Evolutionary conservation across 1,284 basidiomycete genomes (phyloP), one percentile per base, ranked within the genome.

Genomic region (Fomitopsis palustris): DNA sequence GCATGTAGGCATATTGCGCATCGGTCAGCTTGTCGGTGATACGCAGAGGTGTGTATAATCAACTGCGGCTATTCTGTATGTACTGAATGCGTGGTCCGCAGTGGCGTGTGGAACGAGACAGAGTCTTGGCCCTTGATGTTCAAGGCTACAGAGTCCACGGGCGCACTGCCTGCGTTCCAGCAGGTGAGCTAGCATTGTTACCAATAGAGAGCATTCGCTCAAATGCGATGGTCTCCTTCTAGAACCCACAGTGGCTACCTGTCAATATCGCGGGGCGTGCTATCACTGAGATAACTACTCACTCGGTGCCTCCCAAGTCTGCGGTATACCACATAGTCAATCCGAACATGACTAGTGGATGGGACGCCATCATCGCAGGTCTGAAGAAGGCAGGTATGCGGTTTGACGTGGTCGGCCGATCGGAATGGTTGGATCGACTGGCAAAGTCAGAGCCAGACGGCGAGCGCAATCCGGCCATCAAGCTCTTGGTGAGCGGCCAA

Each of bases 91-190:
- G 33, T 14, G 41, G 38, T 23, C 53, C 42, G 2, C 55, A 71
- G 75, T 56, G 84, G 84, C 0, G 76, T 84, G 1, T 87, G 85
- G 85, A 87, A 86, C 69, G 77, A 81, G 62, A 84, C 78, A 2
- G 84, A 85, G 67, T 83, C 70, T 2, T 67, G 65, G 62, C 69
- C 68, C 4, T 57, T 70, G n/a, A 66, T 71, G 69, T 69, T 72
- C 66, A 65, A 68, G 51, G 69, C 79, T 4, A 79, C 77, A 39
- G 72, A 79, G 37, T 75, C 73, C 3, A 65, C 81, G 8, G 76
- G 77, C 0, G 68, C 75, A 1, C 74, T 87, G 3, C 86, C 85
- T 0, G 61, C 27, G 14, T 68, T 80, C 0, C 68, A 76, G 16
- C 82, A 83, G 57, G 70, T 73, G 27, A 14, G 70, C n/a, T 4